These are phyloP conservation scores for Aspergillus sp. DNA, from an alignment of 2,329 filamentous ascomycete species.

Conservation along the genomic window DNA sequence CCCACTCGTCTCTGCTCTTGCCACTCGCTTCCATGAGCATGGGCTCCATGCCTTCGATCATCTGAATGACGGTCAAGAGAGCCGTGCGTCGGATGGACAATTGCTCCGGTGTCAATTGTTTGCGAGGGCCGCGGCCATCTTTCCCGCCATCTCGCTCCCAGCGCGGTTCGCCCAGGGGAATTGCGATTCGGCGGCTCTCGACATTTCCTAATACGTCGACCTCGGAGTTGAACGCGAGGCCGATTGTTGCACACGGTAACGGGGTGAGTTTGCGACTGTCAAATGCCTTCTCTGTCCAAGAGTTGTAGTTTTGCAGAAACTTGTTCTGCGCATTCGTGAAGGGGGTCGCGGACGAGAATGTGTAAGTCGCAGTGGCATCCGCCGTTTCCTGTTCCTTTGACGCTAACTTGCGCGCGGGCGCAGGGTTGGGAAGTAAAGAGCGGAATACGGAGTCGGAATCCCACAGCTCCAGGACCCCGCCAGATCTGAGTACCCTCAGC, in stretches of 20 bases:
- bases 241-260: conserved; percentile 75
- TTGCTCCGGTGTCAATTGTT: conserved; percentile 66
- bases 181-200: conserved; percentile 74
- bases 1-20: conserved; percentile 90
- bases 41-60: conserved; percentile 83
- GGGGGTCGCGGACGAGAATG: conserved; percentile 78
- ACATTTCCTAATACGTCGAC: conserved; percentile 68
- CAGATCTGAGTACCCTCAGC: conserved; percentile 72
- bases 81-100: conserved; percentile 74
- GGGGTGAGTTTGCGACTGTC: conserved; percentile 68
- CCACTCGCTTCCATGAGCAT: conserved; percentile 77
- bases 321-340: conserved; percentile 78
- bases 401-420: conserved; percentile 56
- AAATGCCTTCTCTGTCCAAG: conserved; percentile 75
- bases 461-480: conserved; percentile 83
- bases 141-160: conserved; percentile 72
- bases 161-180: conserved; percentile 78
- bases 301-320: conserved; percentile 79
- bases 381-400: conserved; percentile 65
- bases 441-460: conserved; percentile 83
- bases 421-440: conserved; percentile 76
- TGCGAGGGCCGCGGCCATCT: conserved; percentile 36
- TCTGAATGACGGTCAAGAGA: conserved; percentile 75
- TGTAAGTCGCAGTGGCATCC: conserved; percentile 73
- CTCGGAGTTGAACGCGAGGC: conserved; percentile 78